phyloP scores from a whole-genome alignment of 1,284 basidiomycete genomes.

The Ustilago loliicola region DNA sequence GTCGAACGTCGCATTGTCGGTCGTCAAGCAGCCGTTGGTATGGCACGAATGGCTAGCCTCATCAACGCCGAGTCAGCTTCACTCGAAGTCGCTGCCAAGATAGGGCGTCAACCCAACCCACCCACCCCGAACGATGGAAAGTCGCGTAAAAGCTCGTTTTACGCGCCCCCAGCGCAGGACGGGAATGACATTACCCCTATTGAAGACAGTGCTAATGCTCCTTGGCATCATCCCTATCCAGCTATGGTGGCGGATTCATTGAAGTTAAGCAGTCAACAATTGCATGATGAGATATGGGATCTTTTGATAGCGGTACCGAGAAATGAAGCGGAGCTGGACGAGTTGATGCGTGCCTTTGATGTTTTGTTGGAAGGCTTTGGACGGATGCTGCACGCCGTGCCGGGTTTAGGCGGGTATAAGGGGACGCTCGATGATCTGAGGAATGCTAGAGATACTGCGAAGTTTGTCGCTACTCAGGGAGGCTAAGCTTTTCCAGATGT shows the following conservation, averaged over 20 bases:
- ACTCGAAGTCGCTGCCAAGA: slow-evolving; percentile 24
- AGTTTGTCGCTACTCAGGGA: slow-evolving; percentile 43
- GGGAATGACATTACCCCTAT: slow-evolving; percentile 28
- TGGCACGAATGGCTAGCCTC: slow-evolving; percentile 38
- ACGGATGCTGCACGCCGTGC: slow-evolving; percentile 44
- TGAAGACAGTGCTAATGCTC: slow-evolving; percentile 44
- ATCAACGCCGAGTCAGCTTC: slow-evolving; percentile 41
- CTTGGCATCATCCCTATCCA: slow-evolving; percentile 53
- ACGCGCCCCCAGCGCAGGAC: background rate
- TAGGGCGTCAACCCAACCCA: slow-evolving; percentile 16
- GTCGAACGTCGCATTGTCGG: slow-evolving; percentile 41
- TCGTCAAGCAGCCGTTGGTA: slow-evolving; percentile 32
- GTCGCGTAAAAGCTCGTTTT: slow-evolving; percentile 30
- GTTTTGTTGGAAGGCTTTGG: slow-evolving; percentile 40
- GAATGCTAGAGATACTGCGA: slow-evolving; percentile 45
- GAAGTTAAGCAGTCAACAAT: slow-evolving; percentile 31
- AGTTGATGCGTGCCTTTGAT: slow-evolving; percentile 40
- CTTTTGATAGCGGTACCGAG: slow-evolving; percentile 38
- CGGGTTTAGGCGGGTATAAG: slow-evolving; percentile 40
- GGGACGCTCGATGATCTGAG: slow-evolving; percentile 27
- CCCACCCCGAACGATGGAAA: slow-evolving; percentile 23
- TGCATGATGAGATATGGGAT: slow-evolving; percentile 55
- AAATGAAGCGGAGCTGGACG: slow-evolving; percentile 27
- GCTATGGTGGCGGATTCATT: slow-evolving; percentile 46
- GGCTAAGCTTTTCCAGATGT: background rate